Base-by-base conservation (phyloP, 352 stramenopile genomes). In the Pilasporangium apinafurcum region DNA sequence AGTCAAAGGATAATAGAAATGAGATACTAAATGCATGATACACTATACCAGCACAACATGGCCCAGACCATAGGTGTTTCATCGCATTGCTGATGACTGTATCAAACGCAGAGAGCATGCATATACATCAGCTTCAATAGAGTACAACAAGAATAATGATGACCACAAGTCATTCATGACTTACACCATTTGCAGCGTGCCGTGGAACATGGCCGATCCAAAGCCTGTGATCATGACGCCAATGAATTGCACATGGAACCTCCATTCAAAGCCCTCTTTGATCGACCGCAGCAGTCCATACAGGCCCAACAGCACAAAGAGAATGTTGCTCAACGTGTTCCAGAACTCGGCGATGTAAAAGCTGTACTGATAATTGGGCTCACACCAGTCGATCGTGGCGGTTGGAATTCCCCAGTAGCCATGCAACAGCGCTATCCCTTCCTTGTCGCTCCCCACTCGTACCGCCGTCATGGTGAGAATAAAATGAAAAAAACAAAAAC, bases 31-130 rank as follows among this genome's bases (percentile, higher is more conserved):
- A 10, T 37, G 13, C 24, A 16, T 2, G 17, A 22, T 10, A n/a
- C 2, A 4, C 56, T 49, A 39, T 56, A 81, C 66, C 78, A 91
- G 22, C 69, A 55, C 20, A 94, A 56, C 37, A 90, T 78, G 37
- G 71, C 75, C 75, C 76, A 94, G 38, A 94, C 67, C 79, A 91
- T 93, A 14, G 81, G 81, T 45, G 78, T 89, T 59, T 93, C 81
- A 44, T 93, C 81, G 24, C 65, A 88, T 44, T 90, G 81, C 55
- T 93, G 81, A 31, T 84, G 62, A 8, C 59, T 72, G 44, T 44
- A 24, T 5, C 10, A 16, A 31, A 24, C 30, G 30, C 8, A 41
- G 8, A 44, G 18, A 53, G 21, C 37, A 18, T n/a, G n/a, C n/a
- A 30, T 33, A 47, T 20, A 29, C 12, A 48, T 3, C n/a, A n/a